Evolutionary conservation across 106 monocot genomes (phyloP), one percentile per base, ranked within the genome.

Genomic region (Acorus gramineus): DNA sequence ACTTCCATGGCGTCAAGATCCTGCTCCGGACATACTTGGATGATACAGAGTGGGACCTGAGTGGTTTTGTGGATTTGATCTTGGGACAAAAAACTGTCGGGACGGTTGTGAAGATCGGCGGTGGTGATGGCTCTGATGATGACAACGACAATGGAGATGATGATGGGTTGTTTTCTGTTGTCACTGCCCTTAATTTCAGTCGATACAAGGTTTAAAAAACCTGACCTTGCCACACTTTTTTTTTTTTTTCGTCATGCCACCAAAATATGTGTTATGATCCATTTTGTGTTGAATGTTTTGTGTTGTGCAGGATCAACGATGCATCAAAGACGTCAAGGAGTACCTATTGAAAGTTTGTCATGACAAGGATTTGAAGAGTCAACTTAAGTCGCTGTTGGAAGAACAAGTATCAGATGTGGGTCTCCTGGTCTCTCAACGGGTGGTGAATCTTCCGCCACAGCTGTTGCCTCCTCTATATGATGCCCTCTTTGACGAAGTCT

Each of bases 391-490:
- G 50, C 47, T 84, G 47, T 59, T 86, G 53, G 76, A 66, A 59
- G 53, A 94, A 50, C 61, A 72, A 63, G 77, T 79, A 7, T 73
- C 53, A 4, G 71, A 86, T 50, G 72, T 77, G 6, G 90, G 81
- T 3, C 71, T 90, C 44, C 57, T 94, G 55, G 78, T 90, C 42
- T 84, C 68, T 46, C 77, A 86, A 46, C 71, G 90, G 8, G 86
- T 86, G 69, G 84, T 89, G 50, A 94, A 94, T 59, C 90, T 81
- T 56, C 89, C 93, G 4, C 52, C 78, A 62, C 69, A 85, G 53
- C 65, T 88, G 11, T 85, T 93, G 50, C 78, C 77, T 14, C 87
- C 81, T 4, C 47, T 93, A 5, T 89, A 93, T 57, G 78, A 79
- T 51, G 80, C 70, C 5, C 73, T 93, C 13, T 86, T 89, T 61